A percentile compares a stretch with the other conserved stretches of the same genome.
Evolutionary conservation across 768 basidiomycete genomes (phyloP).

Genomic region (Asterophora lycoperdoides): DNA sequence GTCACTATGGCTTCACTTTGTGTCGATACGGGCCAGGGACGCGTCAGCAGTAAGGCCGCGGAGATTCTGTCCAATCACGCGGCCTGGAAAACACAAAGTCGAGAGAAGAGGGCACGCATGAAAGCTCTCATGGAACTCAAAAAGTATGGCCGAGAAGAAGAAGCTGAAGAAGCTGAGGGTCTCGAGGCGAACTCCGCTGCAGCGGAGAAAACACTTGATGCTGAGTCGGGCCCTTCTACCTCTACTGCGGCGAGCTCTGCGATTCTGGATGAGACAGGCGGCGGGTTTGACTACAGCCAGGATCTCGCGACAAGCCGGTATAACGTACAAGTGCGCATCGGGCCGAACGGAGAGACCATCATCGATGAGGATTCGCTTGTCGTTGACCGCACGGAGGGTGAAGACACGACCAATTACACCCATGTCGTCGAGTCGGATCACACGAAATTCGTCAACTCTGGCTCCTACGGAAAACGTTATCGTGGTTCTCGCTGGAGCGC

Average conservation of each 20-base stretch:
- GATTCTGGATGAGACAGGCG: conserved; percentile 42
- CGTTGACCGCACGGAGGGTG: conserved; percentile 71
- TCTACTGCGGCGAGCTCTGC: conserved; percentile 12
- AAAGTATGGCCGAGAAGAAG: conserved; percentile 65
- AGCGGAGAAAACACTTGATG: conserved; percentile 14
- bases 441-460: conserved; percentile 82
- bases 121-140: conserved; percentile 61
- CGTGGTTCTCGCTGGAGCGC: conserved; percentile 84
- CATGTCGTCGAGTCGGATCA: conserved; percentile 81
- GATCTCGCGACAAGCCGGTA: conserved; percentile 63
- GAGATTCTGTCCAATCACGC: conserved; percentile 69
- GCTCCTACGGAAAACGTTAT: conserved; percentile 73
- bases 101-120: conserved; percentile 64
- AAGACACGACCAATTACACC: conserved; percentile 64
- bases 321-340: conserved; percentile 84
- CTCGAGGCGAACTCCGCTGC: conserved; percentile 16
- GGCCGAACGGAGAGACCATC: conserved; percentile 81
- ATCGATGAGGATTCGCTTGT: conserved; percentile 83
- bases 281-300: conserved; percentile 69
- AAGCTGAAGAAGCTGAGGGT: conserved; percentile 40
- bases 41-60: conserved; percentile 71
- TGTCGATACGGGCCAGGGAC: conserved; percentile 72
- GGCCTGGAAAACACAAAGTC: conserved; percentile 66
- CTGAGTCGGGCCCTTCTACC: conserved; percentile 13
- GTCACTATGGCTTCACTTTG: conserved; percentile 83